phyloP scores from a whole-genome alignment of 208 protist species.

The Leishmania gerbilli region DNA sequence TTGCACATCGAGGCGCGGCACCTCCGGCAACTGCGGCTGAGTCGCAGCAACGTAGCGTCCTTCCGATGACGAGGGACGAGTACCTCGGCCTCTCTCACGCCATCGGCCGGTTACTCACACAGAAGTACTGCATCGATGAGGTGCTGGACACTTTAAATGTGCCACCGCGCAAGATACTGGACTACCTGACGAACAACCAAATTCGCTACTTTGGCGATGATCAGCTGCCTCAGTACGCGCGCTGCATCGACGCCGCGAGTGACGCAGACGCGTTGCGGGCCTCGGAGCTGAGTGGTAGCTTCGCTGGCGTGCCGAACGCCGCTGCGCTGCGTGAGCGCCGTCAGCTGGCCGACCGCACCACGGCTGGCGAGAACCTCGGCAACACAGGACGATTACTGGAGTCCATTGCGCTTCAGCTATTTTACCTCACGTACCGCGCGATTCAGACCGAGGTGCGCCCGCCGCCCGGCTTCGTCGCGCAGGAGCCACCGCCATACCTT shows the following conservation, averaged over 20 bases:
- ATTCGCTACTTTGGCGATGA: constrained; percentile 53
- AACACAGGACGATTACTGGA: constrained; percentile 38
- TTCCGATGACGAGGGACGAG: constrained; percentile 62
- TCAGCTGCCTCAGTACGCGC: constrained; percentile 59
- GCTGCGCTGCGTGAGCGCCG: constrained; percentile 31
- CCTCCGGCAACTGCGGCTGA: neutral
- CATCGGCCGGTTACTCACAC: constrained; percentile 75
- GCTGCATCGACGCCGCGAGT: constrained; percentile 56
- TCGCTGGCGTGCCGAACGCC: constrained; percentile 8
- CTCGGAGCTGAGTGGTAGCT: constrained; percentile 23
- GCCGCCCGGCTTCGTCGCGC: constrained; percentile 55
- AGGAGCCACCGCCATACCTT: constrained; percentile 68
- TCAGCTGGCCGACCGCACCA: constrained; percentile 40
- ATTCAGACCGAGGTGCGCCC: constrained; percentile 53
- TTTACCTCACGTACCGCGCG: constrained; percentile 45
- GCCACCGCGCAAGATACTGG: constrained; percentile 58
- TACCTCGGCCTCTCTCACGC: constrained; percentile 81
- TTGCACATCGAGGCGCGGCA: neutral
- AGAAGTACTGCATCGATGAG: constrained; percentile 67
- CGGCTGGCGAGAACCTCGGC: constrained; percentile 43
- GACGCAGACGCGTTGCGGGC: constrained; percentile 55
- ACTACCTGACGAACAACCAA: constrained; percentile 82
- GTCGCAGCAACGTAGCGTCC: constrained; percentile 7
- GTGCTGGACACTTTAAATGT: constrained; percentile 62
- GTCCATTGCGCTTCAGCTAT: constrained; percentile 50